Base-by-base conservation (phyloP, 1,139 yeast species). In the Diutina rugosa region DNA sequence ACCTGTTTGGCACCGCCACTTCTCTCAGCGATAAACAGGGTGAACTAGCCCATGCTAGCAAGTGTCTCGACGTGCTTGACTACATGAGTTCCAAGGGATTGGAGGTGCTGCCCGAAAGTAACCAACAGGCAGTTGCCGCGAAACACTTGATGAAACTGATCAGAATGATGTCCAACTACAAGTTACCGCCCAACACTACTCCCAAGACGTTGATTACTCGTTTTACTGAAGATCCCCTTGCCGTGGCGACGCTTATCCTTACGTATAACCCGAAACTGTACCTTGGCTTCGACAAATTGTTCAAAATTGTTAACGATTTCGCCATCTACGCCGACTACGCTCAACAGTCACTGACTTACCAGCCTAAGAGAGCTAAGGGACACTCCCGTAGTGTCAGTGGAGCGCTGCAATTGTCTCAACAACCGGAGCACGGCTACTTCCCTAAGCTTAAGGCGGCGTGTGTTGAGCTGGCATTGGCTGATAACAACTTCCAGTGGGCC, bases 191-290 rank as follows among this genome's bases (percentile, higher is more conserved):
- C 4, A 71, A 72, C 5, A 73, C 63, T 9, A 67, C 73, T 0
- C 78, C 79, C 1, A 56, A 58, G 7, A 66, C 65, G 45, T 56
- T 75, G 49, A 71, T 70, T 18, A 57, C 56, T 3, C 41, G 30
- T 14, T 14, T 54, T 16, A 51, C 47, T n/a, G 55, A 63, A 55
- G 55, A 60, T 8, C 72, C 72, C 0, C 61, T 72, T 59, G 65
- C 65, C 4, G 61, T 76, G 49, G 64, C 74, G 0, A 66, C 73
- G 4, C 57, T 64, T 8, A 71, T 85, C 4, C 67, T 85, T 18
- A 88, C 83, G 59, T 71, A 81, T 53, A 85, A 85, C 62, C 75
- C 79, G 0, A 71, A 71, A 35, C 74, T 85, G 7, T 84, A 84
- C 60, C 65, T 72, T 56, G 77, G 82, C n/a, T 68, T 71, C 48